phyloP scores from a whole-genome alignment of 208 protist genomes.

The Leishmania martiniquensis region DNA sequence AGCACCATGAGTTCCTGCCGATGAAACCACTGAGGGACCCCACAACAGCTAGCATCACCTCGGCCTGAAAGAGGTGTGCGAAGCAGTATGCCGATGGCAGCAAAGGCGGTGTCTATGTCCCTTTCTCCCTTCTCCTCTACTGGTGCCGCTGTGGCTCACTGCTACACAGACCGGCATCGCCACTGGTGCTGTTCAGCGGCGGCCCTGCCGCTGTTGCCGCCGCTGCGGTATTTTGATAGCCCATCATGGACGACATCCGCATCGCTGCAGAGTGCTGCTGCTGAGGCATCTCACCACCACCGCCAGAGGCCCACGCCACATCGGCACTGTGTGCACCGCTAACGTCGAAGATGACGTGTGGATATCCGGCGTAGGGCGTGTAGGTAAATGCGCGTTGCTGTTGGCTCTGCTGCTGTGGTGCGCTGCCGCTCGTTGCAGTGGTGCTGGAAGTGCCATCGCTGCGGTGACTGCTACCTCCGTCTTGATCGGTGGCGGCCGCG shows the following conservation, averaged over 20 bases:
- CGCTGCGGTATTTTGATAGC: not conserved
- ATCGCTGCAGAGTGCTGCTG: not conserved
- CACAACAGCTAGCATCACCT: not conserved
- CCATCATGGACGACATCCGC: not conserved
- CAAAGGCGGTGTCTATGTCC: not conserved
- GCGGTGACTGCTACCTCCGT: constrained; percentile 8
- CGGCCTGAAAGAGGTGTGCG: not conserved
- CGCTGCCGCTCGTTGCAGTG: constrained; percentile 2
- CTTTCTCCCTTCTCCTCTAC: constrained; percentile 1
- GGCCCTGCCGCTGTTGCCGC: not conserved
- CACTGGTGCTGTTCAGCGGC: not conserved
- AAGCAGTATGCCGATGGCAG: not conserved
- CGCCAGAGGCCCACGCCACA: not conserved
- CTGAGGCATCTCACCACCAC: not conserved
- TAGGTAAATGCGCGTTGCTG: constrained; percentile 17
- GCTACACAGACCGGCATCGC: not conserved
- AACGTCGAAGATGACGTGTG: constrained; percentile 7
- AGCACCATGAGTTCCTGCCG: not conserved
- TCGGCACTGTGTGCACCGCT: not conserved
- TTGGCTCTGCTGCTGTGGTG: constrained; percentile 24
- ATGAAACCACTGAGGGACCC: not conserved
- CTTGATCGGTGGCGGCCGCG: not conserved
- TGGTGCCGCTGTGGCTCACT: not conserved
- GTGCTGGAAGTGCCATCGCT: constrained; percentile 9
- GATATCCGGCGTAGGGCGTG: constrained; percentile 15